Conservation (phyloP, 1,284 basidiomycete genomes). For the Blastosporella zonata region DNA sequence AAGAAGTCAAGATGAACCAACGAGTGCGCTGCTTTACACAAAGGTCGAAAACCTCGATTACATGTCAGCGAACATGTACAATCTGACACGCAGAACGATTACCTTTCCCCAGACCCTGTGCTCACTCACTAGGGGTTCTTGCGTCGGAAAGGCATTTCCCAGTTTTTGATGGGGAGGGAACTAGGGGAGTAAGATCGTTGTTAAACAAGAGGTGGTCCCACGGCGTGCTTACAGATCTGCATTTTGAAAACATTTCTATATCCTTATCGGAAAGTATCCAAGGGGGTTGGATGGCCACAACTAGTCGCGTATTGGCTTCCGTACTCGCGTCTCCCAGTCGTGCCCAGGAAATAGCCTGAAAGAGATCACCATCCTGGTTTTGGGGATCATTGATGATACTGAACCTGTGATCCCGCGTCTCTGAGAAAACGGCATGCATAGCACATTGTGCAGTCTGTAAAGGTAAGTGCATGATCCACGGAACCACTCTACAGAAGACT, state of each 20-base stretch:
- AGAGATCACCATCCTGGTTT: conserved; percentile 39
- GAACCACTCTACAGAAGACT: conserved; percentile 25
- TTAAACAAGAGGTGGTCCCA: neutral
- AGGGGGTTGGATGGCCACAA: conserved; percentile 59
- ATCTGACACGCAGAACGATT: conserved; percentile 5
- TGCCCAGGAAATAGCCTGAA: conserved; percentile 53
- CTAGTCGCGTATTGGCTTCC: conserved; percentile 24
- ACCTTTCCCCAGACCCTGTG: conserved; percentile 71
- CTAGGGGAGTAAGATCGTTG: conserved; percentile 21
- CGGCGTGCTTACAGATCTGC: conserved; percentile 37
- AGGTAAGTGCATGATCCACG: conserved; percentile 48
- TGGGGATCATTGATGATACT: conserved; percentile 27
- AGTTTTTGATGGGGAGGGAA: conserved; percentile 35
- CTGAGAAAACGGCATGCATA: conserved; percentile 46
- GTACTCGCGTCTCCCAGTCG: neutral
- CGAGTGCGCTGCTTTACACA: conserved; percentile 50
- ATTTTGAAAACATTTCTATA: conserved; percentile 49
- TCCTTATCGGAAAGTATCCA: conserved; percentile 60
- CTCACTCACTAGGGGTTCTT: conserved; percentile 30
- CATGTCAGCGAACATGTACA: neutral
- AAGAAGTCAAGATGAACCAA: conserved; percentile 69
- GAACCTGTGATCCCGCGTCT: conserved; percentile 43
- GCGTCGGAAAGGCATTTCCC: conserved; percentile 30
- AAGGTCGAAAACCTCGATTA: conserved; percentile 60
- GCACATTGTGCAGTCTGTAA: conserved; percentile 53